Evolutionary conservation across 2,329 filamentous ascomycete genomes (phyloP), one percentile per base, ranked within the genome.

Genomic region (Trichoderma simmonsii): DNA sequence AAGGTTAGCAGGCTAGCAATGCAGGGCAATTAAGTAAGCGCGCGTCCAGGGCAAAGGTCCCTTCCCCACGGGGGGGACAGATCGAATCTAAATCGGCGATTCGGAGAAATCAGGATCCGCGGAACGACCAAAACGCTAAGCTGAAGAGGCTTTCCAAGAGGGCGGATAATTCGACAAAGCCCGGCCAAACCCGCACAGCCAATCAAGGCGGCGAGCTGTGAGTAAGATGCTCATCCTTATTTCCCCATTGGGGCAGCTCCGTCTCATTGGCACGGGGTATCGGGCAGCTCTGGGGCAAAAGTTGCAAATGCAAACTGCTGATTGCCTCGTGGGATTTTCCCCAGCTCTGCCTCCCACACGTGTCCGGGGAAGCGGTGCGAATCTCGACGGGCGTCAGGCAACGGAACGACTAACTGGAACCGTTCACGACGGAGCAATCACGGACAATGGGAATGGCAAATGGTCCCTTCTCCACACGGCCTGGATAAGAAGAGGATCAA

Each of bases 31-130:
- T 51, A 36, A 32, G 57, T 62, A 61, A 70, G 39, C 67, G 21
- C 34, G 67, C 67, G 28, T 21, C 67, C 57, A 26, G 57, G 43
- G 51, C 12, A 14, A 32, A 43, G 15, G 26, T 4, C 15, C 15
- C 57, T 70, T 70, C 67, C 67, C 67, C 67, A 70, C 57, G 57
- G 57, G 67, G 67, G 67, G 28, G 28, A 18, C 21, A 36, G 57
- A 62, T 70, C 57, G 57, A 21, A 70, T 70, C 56, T 62, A 51
- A 70, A 61, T 54, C 67, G 67, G 67, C 56, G 57, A 70, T 62
- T 70, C 67, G 67, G 67, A 70, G 67, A 70, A 70, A 70, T 70
- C 67, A 70, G 57, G n/a, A 36, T 51, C 66, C 57, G 66, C 43
- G 15, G 57, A 14, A 4, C 39, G 43, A 62, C 64, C 30, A 43